These are phyloP conservation scores for Aspergillus fijiensis DNA, from an alignment of 2,329 filamentous ascomycete species.

Conservation along the genomic window DNA sequence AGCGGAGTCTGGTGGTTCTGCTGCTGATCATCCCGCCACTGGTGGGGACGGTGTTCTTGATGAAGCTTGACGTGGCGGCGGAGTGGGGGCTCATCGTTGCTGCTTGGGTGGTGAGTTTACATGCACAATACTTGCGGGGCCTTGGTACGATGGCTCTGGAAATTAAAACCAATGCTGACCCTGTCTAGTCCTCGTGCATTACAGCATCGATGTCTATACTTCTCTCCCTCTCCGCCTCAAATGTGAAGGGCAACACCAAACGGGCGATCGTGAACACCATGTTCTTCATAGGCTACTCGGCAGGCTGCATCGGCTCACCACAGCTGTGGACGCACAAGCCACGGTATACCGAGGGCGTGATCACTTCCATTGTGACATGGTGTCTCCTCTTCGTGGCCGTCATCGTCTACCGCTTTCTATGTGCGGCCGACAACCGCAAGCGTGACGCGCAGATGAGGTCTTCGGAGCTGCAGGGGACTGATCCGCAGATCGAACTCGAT, in stretches of 20 bases:
- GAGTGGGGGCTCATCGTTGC: constrained; percentile 51
- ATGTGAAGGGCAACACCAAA: constrained; percentile 55
- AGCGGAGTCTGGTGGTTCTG: too few relatives aligned
- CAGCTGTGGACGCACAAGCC: constrained; percentile 49
- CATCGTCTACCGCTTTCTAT: too few relatives aligned
- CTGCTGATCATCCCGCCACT: constrained; percentile 33
- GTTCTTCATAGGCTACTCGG: constrained; percentile 54
- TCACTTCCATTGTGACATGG: constrained; percentile 27
- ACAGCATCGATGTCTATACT: constrained; percentile 45
- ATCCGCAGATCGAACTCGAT: too few relatives aligned
- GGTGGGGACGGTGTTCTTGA: constrained; percentile 46
- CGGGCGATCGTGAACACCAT: constrained; percentile 48
- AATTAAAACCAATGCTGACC: too few relatives aligned
- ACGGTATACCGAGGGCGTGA: constrained; percentile 49
- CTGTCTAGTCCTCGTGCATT: constrained; percentile 42
- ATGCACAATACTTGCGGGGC: too few relatives aligned
- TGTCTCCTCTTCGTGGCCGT: too few relatives aligned
- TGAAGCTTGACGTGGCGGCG: constrained; percentile 51
- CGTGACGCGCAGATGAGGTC: too few relatives aligned
- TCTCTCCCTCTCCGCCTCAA: constrained; percentile 48
- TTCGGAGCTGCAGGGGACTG: too few relatives aligned
- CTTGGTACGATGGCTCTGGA: too few relatives aligned
- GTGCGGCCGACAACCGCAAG: too few relatives aligned
- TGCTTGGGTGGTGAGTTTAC: constrained; percentile 17
- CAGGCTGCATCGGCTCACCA: constrained; percentile 49